These are phyloP conservation scores for Pseudogymnoascus sp. DNA, from an alignment of 2,329 filamentous ascomycete species.

Conservation along the genomic window DNA sequence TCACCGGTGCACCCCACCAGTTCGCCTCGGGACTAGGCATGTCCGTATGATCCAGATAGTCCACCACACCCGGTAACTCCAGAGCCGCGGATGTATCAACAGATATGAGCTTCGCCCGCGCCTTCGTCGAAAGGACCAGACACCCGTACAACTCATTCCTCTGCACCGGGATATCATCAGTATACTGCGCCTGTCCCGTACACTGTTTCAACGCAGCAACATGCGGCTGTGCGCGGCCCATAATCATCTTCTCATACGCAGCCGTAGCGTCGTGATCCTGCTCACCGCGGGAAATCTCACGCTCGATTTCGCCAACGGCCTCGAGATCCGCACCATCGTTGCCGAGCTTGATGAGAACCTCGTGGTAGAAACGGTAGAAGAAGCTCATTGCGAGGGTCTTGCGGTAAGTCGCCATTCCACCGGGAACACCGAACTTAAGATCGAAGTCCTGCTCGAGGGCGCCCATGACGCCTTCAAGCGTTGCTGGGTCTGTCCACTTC, in stretches of 20 bases:
- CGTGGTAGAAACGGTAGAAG: conserved; percentile 96
- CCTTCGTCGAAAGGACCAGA: conserved; percentile 78
- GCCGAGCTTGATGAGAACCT: conserved; percentile 59
- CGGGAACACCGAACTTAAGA: conserved; percentile 80
- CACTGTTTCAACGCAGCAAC: conserved; percentile 89
- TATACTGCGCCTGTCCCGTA: conserved; percentile 91
- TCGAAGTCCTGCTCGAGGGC: conserved; percentile 86
- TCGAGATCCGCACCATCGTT: conserved; percentile 49
- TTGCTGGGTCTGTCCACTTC: conserved; percentile 69
- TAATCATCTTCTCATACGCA: conserved; percentile 71
- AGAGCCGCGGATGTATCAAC: conserved; percentile 70
- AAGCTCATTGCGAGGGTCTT: conserved; percentile 86
- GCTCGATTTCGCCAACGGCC: conserved; percentile 70
- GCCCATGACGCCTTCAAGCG: conserved; percentile 82
- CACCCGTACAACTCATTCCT: conserved; percentile 86
- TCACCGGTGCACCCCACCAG: conserved; percentile 78
- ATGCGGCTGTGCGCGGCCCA: conserved; percentile 81
- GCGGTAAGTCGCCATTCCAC: conserved; percentile 94
- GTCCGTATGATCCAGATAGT: conserved; percentile 75
- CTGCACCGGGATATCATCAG: conserved; percentile 81
- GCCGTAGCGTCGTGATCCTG: conserved; percentile 68
- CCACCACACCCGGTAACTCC: conserved; percentile 75
- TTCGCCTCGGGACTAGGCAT: conserved; percentile 74
- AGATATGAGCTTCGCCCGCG: conserved; percentile 74
- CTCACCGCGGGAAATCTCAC: conserved; percentile 69